Conservation (phyloP, 345 rosid species). For the Camelina neglecta region DNA sequence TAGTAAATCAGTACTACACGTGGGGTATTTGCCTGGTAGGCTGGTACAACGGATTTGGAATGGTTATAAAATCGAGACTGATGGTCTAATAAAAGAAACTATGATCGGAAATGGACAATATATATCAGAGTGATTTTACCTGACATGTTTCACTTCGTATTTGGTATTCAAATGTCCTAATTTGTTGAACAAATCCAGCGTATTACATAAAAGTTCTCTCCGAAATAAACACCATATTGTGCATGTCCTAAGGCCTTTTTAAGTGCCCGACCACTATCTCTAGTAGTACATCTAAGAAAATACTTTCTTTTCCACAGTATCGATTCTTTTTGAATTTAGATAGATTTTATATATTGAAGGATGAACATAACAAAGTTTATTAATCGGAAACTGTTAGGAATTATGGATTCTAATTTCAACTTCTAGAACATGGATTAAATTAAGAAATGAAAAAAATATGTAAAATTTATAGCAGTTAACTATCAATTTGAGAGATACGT, state of each 20-base stretch:
- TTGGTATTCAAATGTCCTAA: conserved; percentile 16
- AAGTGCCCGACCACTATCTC: conserved; percentile 8
- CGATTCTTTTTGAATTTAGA: not conserved
- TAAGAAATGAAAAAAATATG: too few relatives aligned
- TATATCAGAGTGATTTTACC: conserved; percentile 1
- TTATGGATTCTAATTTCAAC: too few relatives aligned
- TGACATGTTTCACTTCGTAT: conserved; percentile 25
- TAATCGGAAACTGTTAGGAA: not conserved
- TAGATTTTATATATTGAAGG: not conserved
- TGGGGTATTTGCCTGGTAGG: not conserved
- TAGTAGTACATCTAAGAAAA: not conserved
- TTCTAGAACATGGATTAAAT: too few relatives aligned
- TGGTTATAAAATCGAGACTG: conserved; percentile 23
- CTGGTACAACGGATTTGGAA: conserved; percentile 3
- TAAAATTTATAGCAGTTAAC: too few relatives aligned
- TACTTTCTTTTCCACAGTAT: not conserved
- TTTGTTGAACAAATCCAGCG: conserved; percentile 18
- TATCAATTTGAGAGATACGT: too few relatives aligned
- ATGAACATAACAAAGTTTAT: not conserved
- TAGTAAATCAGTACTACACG: not conserved
- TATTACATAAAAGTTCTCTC: not conserved
- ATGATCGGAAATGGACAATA: conserved; percentile 9
- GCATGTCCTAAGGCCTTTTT: not conserved
- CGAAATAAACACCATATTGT: not conserved
- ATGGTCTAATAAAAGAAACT: not conserved